Evolutionary conservation across 2,329 filamentous ascomycete species (phyloP).

Genomic region (Tolypocladium album): DNA sequence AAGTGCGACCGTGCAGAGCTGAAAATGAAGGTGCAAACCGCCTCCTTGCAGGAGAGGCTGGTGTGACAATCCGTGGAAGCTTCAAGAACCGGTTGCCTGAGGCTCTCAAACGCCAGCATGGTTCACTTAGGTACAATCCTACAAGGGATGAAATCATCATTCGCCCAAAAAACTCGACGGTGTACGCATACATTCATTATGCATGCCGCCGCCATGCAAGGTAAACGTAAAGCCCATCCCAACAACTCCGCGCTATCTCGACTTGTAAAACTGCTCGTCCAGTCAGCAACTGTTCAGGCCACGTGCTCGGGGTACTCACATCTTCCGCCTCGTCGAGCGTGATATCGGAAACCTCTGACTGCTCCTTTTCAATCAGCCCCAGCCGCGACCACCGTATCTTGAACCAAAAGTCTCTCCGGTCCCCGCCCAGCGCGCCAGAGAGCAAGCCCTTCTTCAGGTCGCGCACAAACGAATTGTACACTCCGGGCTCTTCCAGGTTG

Average conservation of each 20-base stretch:
- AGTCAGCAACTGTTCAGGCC: constrained; percentile 12
- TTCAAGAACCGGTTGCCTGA: background rate
- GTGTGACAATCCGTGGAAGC: background rate
- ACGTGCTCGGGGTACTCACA: constrained; percentile 23
- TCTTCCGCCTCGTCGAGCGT: constrained; percentile 60
- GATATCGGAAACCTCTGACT: constrained; percentile 54
- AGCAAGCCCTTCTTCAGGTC: constrained; percentile 64
- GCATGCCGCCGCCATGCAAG: background rate
- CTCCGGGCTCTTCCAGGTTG: constrained; percentile 59
- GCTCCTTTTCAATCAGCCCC: constrained; percentile 58
- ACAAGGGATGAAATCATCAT: background rate
- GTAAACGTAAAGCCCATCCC: background rate
- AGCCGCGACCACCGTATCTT: constrained; percentile 54
- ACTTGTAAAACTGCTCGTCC: constrained; percentile 23
- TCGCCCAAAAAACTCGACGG: background rate
- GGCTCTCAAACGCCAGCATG: background rate
- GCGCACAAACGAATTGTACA: constrained; percentile 67
- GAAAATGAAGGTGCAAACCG: background rate
- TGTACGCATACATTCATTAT: background rate
- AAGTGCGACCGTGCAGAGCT: background rate
- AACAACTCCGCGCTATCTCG: constrained; percentile 11
- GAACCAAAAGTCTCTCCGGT: constrained; percentile 77
- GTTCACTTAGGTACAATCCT: background rate
- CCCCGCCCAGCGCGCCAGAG: constrained; percentile 59
- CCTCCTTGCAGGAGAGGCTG: background rate